Base-by-base conservation (phyloP, 169 alveolate species). In the Cyclospora cayetanensis region DNA sequence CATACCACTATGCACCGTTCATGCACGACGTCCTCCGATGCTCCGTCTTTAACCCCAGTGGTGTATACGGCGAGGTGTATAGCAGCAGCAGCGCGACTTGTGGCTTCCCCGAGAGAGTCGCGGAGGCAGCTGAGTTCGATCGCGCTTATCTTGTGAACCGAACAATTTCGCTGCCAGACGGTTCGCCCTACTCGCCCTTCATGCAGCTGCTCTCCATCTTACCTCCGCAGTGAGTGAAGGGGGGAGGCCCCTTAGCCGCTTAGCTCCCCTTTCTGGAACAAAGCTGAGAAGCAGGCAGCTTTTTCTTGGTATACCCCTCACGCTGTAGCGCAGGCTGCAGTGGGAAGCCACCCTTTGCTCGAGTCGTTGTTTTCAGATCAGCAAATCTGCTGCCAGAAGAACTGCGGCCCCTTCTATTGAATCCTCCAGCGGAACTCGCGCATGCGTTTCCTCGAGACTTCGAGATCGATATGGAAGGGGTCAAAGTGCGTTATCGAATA, bases 1-100 rank as follows among this genome's bases (percentile, higher is more conserved):
- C 99, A 25, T 99, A 95, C 95, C 99, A 99, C 96, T 99, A 99
- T 94, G 99, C 99, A 31, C 99, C 99, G 50, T 98, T 98, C 95
- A 98, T 99, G 35, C 95, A 98, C 18, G 99, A 99, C 95, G 95
- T 99, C 91, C 94, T 92, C 15, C n/a, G 53, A 91, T 96, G 93
- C 82, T 53, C 52, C 52, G 42, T 89, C n/a, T 89, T 89, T 70
- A 74, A 46, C 25, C 80, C 82, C 27, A 65, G 65, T 0, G n/a
- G n/a, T n/a, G n/a, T n/a, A n/a, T n/a, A n/a, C n/a, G n/a, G n/a
- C n/a, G n/a, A n/a, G n/a, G n/a, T n/a, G n/a, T n/a, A n/a, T n/a
- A n/a, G n/a, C n/a, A n/a, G n/a, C n/a, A n/a, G n/a, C n/a, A n/a
- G n/a, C n/a, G n/a, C n/a, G n/a, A n/a, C n/a, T n/a, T n/a, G n/a